Evolutionary conservation across 176 grass and related monocot genomes (phyloP), one percentile per base, ranked within the genome.

Genomic region (Pharus latifolius): DNA sequence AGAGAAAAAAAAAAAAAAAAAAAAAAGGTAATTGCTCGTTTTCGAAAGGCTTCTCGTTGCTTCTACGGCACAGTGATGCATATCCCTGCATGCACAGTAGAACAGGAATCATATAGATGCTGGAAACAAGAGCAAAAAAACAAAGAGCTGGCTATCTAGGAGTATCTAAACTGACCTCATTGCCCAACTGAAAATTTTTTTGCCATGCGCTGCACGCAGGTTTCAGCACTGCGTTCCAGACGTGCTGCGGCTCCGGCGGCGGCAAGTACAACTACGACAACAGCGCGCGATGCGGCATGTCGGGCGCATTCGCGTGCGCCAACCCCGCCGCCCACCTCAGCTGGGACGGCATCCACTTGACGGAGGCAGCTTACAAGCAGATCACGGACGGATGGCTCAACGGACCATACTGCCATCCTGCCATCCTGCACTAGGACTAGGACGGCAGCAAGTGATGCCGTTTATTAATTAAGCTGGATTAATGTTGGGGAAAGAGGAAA

Each of bases 261-360:
- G 81, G 81, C 66, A 81, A 80, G 72, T 89, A 45, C 81, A 89
- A 89, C 86, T 89, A 84, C 81, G 24, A 86, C 54, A 75, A 86
- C 50, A 49, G 14, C 20, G 70, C 70, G 57, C 24, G 83, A 34
- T 91, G 88, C 54, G 79, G 75, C 14, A 79, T 83, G 83, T 5
- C 61, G 6, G 83, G 83, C 40, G 71, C 79, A 2, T 18, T 44
- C 24, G 79, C 83, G n/a, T 91, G 88, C 83, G 11, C 79, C 70
- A 74, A 72, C 58, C 83, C 83, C 41, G 60, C 88, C 23, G 7
- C 70, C n/a, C 73, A 86, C 44, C 70, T 91, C 46, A 91, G 83
- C 88, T 91, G 88, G 88, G 88, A 91, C 65, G 88, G 83, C 75
- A 91, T 91, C 72, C 88, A 87, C 83, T 75, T 91, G 64, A 91